These are phyloP conservation scores for Physcomitrium patens DNA, from an alignment of 225 moss, liverwort and hornwort species.

Conservation along the genomic window DNA sequence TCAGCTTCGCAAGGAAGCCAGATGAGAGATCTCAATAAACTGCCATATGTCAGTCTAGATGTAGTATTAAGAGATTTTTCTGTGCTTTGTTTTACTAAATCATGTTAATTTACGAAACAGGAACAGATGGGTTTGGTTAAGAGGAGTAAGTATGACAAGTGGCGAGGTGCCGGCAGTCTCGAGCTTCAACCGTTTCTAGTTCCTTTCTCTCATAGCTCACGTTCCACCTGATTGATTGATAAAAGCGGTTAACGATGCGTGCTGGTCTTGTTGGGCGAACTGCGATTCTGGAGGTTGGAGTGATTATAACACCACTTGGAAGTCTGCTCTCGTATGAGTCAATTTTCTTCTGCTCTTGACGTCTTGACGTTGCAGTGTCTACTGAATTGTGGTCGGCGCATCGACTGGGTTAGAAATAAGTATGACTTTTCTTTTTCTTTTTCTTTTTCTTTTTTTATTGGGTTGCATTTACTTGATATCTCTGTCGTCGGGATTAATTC, in stretches of 20 bases:
- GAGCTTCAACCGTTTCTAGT: constrained; percentile 36
- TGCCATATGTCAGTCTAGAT: no score
- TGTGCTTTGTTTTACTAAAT: no score
- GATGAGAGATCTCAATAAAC: no score
- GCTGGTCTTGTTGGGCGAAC: background rate
- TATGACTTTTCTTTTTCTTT: no score
- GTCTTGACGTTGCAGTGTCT: constrained; percentile 1
- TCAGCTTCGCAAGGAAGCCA: no score
- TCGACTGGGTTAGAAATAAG: constrained; percentile 12
- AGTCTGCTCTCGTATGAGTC: background rate
- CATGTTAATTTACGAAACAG: no score
- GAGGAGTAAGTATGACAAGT: background rate
- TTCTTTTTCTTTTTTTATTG: no score
- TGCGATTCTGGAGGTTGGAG: background rate
- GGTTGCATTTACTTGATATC: background rate
- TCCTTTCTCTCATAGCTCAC: background rate
- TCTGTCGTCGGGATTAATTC: background rate
- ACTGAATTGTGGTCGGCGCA: constrained; percentile 4
- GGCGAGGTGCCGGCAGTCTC: constrained; percentile 32
- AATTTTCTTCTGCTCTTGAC: background rate
- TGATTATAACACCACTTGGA: background rate
- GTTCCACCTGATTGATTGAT: background rate
- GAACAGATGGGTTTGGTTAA: no score
- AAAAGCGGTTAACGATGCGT: background rate
- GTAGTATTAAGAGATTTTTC: no score